phyloP scores from a whole-genome alignment of 2,329 filamentous ascomycete species.

The Tolypocladium endophyticum region DNA sequence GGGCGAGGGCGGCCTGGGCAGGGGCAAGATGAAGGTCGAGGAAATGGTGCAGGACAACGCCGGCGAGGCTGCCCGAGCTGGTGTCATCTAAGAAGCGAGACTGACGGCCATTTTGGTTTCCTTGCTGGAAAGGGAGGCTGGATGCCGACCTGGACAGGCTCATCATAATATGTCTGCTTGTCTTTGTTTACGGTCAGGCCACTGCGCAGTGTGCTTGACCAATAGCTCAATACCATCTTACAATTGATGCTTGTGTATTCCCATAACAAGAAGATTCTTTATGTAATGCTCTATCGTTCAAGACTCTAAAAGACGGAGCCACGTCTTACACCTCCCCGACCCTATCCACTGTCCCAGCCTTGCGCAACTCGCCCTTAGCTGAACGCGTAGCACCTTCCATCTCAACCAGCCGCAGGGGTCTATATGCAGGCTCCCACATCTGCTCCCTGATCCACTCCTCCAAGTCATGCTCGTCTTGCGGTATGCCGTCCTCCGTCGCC shows the following conservation, averaged over 20 bases:
- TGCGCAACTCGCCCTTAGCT: slow-evolving; percentile 32
- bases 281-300: not conserved
- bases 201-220: not conserved
- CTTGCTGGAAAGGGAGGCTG: not conserved
- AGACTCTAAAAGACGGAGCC: not conserved
- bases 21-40: slow-evolving; percentile 50
- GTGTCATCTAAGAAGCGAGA: slow-evolving; percentile 30
- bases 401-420: slow-evolving; percentile 49
- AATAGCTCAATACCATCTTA: not conserved
- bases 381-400: slow-evolving; percentile 39
- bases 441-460: slow-evolving; percentile 66
- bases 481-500: slow-evolving; percentile 55
- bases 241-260: not conserved
- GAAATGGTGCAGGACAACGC: slow-evolving; percentile 44
- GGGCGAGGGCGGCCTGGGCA: slow-evolving; percentile 61
- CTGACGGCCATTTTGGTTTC: not conserved
- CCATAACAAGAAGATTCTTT: not conserved
- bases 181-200: not conserved
- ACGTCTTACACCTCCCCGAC: not conserved
- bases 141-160: not conserved
- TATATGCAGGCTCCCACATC: slow-evolving; percentile 69
- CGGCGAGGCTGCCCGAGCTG: slow-evolving; percentile 50
- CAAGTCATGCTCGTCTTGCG: slow-evolving; percentile 39
- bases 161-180: not conserved
- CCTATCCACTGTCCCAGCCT: slow-evolving; percentile 17